Conservation (phyloP, 2,329 filamentous ascomycete genomes). For the Graphilbum sp. region DNA sequence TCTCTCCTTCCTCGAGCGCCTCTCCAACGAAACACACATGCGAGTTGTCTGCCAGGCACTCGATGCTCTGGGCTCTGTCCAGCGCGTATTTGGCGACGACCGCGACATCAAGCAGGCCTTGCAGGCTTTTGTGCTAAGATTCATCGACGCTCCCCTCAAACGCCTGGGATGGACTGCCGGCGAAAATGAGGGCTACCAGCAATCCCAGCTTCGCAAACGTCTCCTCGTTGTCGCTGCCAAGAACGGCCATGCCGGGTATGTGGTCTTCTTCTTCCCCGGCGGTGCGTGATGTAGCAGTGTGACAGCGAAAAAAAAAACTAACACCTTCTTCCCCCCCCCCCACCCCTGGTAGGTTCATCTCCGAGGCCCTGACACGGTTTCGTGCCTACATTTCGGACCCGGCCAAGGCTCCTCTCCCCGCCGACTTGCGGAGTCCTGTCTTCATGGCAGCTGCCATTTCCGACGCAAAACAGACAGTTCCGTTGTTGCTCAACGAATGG, state of each 20-base stretch:
- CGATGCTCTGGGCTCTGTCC: constrained; percentile 57
- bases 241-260: constrained; percentile 59
- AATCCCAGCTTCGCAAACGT: constrained; percentile 65
- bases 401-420: constrained; percentile 55
- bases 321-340: no score
- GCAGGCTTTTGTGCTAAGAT: constrained; percentile 60
- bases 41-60: constrained; percentile 82
- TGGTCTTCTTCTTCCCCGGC: constrained; percentile 11
- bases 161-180: constrained; percentile 74
- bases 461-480: constrained; percentile 52
- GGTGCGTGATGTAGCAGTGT: no score
- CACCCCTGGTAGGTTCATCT: constrained; percentile 48
- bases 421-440: constrained; percentile 63
- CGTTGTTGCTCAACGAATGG: constrained; percentile 73
- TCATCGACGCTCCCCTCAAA: constrained; percentile 60
- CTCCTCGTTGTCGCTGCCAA: constrained; percentile 61
- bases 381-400: constrained; percentile 57
- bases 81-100: constrained; percentile 72
- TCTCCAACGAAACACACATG: constrained; percentile 65
- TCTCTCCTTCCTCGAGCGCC: constrained; percentile 71
- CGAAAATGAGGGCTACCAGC: constrained; percentile 66
- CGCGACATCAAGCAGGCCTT: constrained; percentile 55
- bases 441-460: constrained; percentile 62
- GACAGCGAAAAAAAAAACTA: no score
- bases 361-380: constrained; percentile 67